Evolutionary conservation across 2,329 filamentous ascomycete genomes (phyloP).

Genomic region (Fusarium ramigenum): DNA sequence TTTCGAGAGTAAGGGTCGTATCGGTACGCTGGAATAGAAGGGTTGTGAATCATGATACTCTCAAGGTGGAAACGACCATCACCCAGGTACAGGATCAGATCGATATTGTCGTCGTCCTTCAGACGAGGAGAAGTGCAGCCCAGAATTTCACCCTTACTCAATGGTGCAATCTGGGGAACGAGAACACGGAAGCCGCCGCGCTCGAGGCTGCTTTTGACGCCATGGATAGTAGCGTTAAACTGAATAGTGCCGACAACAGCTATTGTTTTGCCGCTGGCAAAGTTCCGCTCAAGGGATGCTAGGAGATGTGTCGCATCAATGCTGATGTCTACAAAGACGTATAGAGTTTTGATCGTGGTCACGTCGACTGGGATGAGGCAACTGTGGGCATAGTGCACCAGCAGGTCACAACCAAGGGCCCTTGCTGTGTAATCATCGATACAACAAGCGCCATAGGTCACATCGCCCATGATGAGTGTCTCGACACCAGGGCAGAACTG

Average conservation of each 20-base stretch:
- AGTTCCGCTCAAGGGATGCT: constrained; percentile 88
- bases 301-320: constrained; percentile 92
- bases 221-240: constrained; percentile 97
- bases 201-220: constrained; percentile 79
- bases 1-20: constrained; percentile 97
- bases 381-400: constrained; percentile 97
- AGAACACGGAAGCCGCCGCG: constrained; percentile 85
- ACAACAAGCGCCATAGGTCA: constrained; percentile 98
- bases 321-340: constrained; percentile 97
- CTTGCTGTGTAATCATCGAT: constrained; percentile 98
- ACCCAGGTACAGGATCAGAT: constrained; percentile 87
- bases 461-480: constrained; percentile 98
- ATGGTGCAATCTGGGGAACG: constrained; percentile 89
- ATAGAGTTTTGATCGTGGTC: constrained; percentile 95
- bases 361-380: constrained; percentile 96
- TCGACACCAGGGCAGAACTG: constrained; percentile 93
- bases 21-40: constrained; percentile 86
- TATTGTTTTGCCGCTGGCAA: constrained; percentile 83
- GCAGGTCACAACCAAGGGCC: constrained; percentile 90
- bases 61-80: constrained; percentile 96
- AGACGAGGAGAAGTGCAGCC: constrained; percentile 93
- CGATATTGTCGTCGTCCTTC: constrained; percentile 66
- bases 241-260: constrained; percentile 97
- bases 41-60: constrained; percentile 99
- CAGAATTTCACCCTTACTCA: constrained; percentile 94